Conservation (phyloP, 257 asterid genomes). For the Verbena officinalis region DNA sequence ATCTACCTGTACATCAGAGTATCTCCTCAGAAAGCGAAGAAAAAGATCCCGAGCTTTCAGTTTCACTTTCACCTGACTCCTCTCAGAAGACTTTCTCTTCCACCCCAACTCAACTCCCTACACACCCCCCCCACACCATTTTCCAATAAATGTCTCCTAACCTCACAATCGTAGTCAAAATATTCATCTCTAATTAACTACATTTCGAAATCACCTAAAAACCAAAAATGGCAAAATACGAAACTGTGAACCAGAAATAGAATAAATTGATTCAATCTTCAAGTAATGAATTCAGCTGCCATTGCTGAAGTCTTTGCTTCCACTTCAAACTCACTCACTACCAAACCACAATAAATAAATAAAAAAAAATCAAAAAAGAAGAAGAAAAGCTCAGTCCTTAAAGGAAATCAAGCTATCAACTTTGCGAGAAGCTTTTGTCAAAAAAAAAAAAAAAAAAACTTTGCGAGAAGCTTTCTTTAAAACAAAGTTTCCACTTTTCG, state of each 20-base stretch:
- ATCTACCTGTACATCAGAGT: conserved; percentile 58
- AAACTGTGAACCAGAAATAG: background rate
- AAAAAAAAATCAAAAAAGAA: no score
- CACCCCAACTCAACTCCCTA: conserved; percentile 59
- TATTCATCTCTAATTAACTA: conserved; percentile 29
- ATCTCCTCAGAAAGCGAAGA: conserved; percentile 55
- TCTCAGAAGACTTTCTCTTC: conserved; percentile 55
- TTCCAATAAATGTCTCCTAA: conserved; percentile 22
- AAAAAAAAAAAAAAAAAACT: conserved; percentile 4
- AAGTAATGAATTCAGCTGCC: conserved; percentile 27
- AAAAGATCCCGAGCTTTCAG: conserved; percentile 54
- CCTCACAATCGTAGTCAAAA: conserved; percentile 20
- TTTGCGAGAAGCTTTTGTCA: conserved; percentile 2
- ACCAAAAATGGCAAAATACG: background rate
- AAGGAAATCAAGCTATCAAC: conserved; percentile 25
- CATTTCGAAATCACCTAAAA: conserved; percentile 1
- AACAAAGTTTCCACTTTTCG: conserved; percentile 6
- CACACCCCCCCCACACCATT: conserved; percentile 35
- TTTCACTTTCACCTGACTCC: conserved; percentile 57
- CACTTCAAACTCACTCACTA: conserved; percentile 38
- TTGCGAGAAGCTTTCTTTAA: conserved; percentile 10
- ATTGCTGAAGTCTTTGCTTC: conserved; percentile 42
- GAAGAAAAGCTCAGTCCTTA: conserved; percentile 19
- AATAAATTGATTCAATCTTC: conserved; percentile 29
- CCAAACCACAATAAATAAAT: conserved; percentile 24